Evolutionary conservation across 768 basidiomycete species (phyloP), one percentile per base, ranked within the genome.

Genomic region (Auriculariales sp.): DNA sequence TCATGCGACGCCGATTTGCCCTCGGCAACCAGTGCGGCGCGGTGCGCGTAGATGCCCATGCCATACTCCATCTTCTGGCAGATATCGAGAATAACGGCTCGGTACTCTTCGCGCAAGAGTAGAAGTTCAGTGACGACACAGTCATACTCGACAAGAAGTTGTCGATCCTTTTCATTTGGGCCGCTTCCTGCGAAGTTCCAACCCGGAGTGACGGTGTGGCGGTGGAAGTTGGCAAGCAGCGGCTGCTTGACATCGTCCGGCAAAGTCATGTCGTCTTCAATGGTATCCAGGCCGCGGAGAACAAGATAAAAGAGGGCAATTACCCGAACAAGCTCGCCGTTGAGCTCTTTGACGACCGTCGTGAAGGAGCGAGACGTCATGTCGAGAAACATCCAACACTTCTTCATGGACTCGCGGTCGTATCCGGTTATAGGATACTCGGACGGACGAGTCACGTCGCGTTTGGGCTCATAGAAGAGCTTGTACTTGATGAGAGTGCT

Each of bases 221-320:
- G 64, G 67, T 93, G 83, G 66, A 97, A 92, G 1, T 77, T 66
- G 9, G 88, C 79, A 28, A 99, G 72, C 27, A 97, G 59, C 3
- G 88, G 83, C 49, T 91, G 87, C 62, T 99, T 99, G 57, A 82
- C 64, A 15, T 78, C 68, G 64, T 91, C 88, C 0, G 87, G 74
- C 50, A 99, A 77, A 0, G 91, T 87, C 92, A 97, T 97, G 68
- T 99, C 94, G 64, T 99, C 94, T 64, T 98, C 94, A 54, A 99
- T 78, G 3, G 94, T 99, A 64, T 99, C 94, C n/a, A 97, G 71
- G 4, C 80, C 95, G 19, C 94, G 79, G 4, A 99, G 74, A 3
- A 93, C 85, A 34, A 99, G 77, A 66, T 98, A 99, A 66, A 95
- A 98, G 52, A 98, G 66, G 63, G 87, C 91, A 55, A 97, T 93